Evolutionary conservation across 169 alveolate genomes (phyloP).

Genomic region (Eimeria zaria): DNA sequence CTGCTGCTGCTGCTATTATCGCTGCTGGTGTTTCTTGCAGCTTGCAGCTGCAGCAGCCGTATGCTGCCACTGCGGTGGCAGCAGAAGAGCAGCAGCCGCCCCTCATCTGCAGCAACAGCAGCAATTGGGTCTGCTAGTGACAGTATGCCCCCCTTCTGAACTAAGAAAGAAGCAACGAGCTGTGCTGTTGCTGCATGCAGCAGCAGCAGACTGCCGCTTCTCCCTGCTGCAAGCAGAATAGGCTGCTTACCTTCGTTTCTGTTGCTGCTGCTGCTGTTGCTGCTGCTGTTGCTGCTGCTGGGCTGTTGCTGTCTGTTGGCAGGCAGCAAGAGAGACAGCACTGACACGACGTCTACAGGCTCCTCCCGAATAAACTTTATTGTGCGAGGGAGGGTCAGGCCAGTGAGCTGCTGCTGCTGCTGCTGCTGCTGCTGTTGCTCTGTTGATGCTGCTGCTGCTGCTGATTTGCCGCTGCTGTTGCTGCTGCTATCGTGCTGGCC

Average conservation of each 20-base stretch:
- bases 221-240: constrained; percentile 34
- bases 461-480: constrained; percentile 34
- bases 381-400: neutral
- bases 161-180: neutral
- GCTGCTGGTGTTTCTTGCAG: neutral
- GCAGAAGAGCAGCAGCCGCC: constrained; percentile 50
- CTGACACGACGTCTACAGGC: constrained; percentile 17
- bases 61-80: constrained; percentile 51
- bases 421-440: constrained; percentile 9
- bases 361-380: constrained; percentile 16
- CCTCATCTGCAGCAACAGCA: constrained; percentile 51
- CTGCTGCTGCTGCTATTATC: constrained; percentile 33
- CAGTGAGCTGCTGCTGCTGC: constrained; percentile 35
- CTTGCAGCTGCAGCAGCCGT: constrained; percentile 47
- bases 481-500: neutral
- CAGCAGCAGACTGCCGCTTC: constrained; percentile 74
- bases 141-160: constrained; percentile 11
- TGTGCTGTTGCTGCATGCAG: constrained; percentile 26
- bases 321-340: constrained; percentile 23
- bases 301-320: neutral
- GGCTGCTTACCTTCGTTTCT: neutral
- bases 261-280: neutral
- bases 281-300: constrained; percentile 4
- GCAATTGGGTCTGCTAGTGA: constrained; percentile 4
- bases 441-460: neutral